Percentiles rank a stretch among this genome's conserved stretches.
Conservation (phyloP, 768 basidiomycete species). For the Kwoniella sp. region DNA sequence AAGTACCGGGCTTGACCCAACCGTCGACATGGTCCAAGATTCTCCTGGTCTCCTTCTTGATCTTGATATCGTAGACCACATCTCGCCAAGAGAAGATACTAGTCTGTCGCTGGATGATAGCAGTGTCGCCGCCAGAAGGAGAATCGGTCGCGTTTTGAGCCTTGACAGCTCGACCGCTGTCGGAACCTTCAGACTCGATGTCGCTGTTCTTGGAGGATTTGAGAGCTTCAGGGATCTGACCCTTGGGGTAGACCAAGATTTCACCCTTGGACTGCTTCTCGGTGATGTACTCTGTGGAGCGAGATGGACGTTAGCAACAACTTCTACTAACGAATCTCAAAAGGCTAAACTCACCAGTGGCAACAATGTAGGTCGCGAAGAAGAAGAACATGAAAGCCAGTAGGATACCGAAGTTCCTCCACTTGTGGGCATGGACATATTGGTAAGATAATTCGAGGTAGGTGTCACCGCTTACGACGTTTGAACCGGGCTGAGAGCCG, state of each 20-base stretch:
- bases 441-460: slow-evolving; percentile 20
- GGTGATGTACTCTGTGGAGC: slow-evolving; percentile 45
- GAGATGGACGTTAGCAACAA: slow-evolving; percentile 4
- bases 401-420: slow-evolving; percentile 52
- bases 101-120: slow-evolving; percentile 53
- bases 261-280: slow-evolving; percentile 57
- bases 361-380: slow-evolving; percentile 48
- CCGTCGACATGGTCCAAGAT: slow-evolving; percentile 56
- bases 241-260: slow-evolving; percentile 55
- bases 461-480: slow-evolving; percentile 47
- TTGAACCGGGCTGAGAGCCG: slow-evolving; percentile 46
- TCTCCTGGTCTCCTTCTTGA: slow-evolving; percentile 58
- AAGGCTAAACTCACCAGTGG: slow-evolving; percentile 46
- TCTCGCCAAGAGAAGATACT: slow-evolving; percentile 56
- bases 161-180: slow-evolving; percentile 15
- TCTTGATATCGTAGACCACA: slow-evolving; percentile 56
- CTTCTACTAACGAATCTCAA: too few species aligned
- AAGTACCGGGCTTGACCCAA: slow-evolving; percentile 50
- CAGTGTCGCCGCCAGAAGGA: slow-evolving; percentile 17
- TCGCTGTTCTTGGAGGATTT: slow-evolving; percentile 27
- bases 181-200: slow-evolving; percentile 33
- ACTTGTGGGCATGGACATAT: slow-evolving; percentile 22
- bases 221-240: slow-evolving; percentile 44
- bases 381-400: slow-evolving; percentile 49
- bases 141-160: slow-evolving; percentile 9